A percentile compares a stretch with the other conserved stretches of the same genome.
phyloP scores from a whole-genome alignment of 345 rosid species.

The Gossypium ekmanianum region DNA sequence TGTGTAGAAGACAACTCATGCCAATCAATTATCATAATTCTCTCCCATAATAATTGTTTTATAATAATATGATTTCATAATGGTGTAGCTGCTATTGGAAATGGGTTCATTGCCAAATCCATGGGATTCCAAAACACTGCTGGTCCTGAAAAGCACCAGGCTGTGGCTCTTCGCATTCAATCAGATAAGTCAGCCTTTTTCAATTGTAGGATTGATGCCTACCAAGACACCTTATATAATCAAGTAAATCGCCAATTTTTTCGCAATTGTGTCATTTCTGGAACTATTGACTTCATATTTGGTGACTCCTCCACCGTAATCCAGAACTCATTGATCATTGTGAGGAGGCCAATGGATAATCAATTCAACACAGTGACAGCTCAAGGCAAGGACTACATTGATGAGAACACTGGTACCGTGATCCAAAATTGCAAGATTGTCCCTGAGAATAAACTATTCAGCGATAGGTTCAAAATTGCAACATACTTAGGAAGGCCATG shows the following conservation, averaged over 20 bases:
- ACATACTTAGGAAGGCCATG: no score
- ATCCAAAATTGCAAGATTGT: constrained; percentile 65
- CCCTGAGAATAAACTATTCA: constrained; percentile 39
- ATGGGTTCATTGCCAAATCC: no score
- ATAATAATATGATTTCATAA: no score
- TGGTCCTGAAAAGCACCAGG: constrained; percentile 23
- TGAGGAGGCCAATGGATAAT: constrained; percentile 19
- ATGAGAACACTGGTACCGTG: constrained; percentile 35
- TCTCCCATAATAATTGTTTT: no score
- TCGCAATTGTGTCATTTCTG: constrained; percentile 40
- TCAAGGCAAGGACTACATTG: constrained; percentile 28
- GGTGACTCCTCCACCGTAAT: constrained; percentile 37
- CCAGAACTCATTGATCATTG: constrained; percentile 50
- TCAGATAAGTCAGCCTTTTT: constrained; percentile 44
- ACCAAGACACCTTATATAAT: no score
- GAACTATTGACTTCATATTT: constrained; percentile 56
- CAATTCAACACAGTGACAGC: constrained; percentile 50
- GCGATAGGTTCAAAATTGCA: constrained; percentile 19
- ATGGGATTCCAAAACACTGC: no score
- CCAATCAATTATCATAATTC: no score
- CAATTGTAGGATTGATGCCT: constrained; percentile 55
- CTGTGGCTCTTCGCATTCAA: constrained; percentile 49
- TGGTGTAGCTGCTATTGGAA: no score
- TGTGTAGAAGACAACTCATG: no score
- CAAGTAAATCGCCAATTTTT: no score